These are phyloP conservation scores for Lactarius sanguifluus DNA, from an alignment of 768 basidiomycete genomes.

Conservation along the genomic window DNA sequence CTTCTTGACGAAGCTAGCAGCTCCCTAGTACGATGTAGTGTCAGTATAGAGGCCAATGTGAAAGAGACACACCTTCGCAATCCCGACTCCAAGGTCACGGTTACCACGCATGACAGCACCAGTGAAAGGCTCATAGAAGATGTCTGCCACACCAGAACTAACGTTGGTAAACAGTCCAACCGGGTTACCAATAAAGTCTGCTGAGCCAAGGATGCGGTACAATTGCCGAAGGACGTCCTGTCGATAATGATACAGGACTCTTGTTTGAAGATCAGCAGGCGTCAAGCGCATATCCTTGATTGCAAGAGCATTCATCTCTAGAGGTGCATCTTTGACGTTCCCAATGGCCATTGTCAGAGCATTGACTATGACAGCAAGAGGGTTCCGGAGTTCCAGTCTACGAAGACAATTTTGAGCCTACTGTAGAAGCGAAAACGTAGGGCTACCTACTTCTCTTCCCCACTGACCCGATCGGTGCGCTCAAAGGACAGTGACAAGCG, in stretches of 20 bases:
- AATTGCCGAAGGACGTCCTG: slow-evolving; percentile 92
- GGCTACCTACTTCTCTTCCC: slow-evolving; percentile 79
- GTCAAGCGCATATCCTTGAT: slow-evolving; percentile 94
- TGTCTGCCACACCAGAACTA: slow-evolving; percentile 95
- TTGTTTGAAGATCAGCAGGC: slow-evolving; percentile 75
- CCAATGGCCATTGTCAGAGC: slow-evolving; percentile 96
- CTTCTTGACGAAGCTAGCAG: slow-evolving; percentile 98
- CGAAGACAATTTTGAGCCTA: neutral
- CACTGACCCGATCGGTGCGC: slow-evolving; percentile 91
- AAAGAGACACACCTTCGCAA: slow-evolving; percentile 71
- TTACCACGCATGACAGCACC: slow-evolving; percentile 97
- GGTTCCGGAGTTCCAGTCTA: slow-evolving; percentile 81
- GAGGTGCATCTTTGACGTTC: slow-evolving; percentile 93
- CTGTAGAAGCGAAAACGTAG: neutral
- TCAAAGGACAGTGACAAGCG: slow-evolving; percentile 93
- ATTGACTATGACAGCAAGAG: slow-evolving; percentile 89
- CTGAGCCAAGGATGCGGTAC: slow-evolving; percentile 96
- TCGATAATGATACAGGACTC: slow-evolving; percentile 89
- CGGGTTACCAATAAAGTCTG: slow-evolving; percentile 94
- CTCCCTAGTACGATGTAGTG: slow-evolving; percentile 58
- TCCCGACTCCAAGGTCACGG: slow-evolving; percentile 88
- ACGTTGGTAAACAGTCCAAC: slow-evolving; percentile 98
- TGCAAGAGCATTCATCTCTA: slow-evolving; percentile 90
- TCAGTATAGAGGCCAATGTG: neutral
- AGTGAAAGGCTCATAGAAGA: slow-evolving; percentile 98